Evolutionary conservation across 2,329 filamentous ascomycete species (phyloP).

Genomic region (Cryphonectria naterciae): DNA sequence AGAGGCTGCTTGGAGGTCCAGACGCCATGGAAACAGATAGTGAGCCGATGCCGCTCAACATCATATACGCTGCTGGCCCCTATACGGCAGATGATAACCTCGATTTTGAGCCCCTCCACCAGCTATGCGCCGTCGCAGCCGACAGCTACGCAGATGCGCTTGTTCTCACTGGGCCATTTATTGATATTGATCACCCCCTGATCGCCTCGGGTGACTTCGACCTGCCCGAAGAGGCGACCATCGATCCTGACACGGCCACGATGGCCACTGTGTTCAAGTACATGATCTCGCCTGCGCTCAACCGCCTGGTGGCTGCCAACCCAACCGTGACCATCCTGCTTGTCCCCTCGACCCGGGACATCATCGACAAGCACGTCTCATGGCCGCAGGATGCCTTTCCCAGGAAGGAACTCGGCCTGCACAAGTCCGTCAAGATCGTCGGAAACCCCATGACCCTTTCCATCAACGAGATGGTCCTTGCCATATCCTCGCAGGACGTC

Average conservation of each 20-base stretch:
- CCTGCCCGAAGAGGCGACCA: constrained; percentile 66
- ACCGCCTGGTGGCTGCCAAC: constrained; percentile 69
- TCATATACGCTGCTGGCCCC: constrained; percentile 81
- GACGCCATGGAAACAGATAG: constrained; percentile 65
- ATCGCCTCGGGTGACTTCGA: constrained; percentile 82
- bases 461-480: constrained; percentile 84
- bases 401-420: constrained; percentile 75
- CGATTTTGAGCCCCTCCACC: constrained; percentile 83
- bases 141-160: constrained; percentile 77
- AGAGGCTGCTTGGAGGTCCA: constrained; percentile 67
- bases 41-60: constrained; percentile 68
- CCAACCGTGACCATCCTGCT: constrained; percentile 82
- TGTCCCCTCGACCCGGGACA: constrained; percentile 81
- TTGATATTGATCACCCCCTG: constrained; percentile 89
- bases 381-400: constrained; percentile 73
- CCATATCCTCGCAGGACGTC: constrained; percentile 81
- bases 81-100: constrained; percentile 94
- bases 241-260: constrained; percentile 78
- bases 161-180: constrained; percentile 82
- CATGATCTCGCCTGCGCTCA: constrained; percentile 74
- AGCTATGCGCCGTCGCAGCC: constrained; percentile 77
- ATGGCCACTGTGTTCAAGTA: constrained; percentile 83
- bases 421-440: constrained; percentile 72
- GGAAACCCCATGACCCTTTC: constrained; percentile 90
- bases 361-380: constrained; percentile 79